Base-by-base conservation (phyloP, 352 stramenopile genomes). In the Phytophthora foliorum region DNA sequence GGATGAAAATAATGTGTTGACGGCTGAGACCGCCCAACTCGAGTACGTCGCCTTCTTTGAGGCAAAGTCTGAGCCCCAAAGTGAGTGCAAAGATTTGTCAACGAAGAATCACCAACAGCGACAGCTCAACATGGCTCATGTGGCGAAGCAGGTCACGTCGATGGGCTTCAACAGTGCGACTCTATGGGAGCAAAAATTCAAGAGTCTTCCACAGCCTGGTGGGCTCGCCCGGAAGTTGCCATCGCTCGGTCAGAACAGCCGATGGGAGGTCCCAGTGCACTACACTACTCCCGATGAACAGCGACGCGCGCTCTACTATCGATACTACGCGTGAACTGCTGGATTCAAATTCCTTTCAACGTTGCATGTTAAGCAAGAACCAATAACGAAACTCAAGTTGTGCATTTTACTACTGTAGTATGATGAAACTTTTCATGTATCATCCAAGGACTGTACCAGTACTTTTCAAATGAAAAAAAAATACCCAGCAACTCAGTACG, bases 121-220 rank as follows among this genome's bases (percentile, higher is more conserved):
- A 39, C 27, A 55, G 48, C 2, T 41, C 32, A 38, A 39, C 17
- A 39, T 55, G 48, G n/a, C 48, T 1, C 17, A 56, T 17, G 49
- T 56, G 29, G 49, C 49, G 16, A 42, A 56, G n/a, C 49, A 56
- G 31, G 49, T 56, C 34, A 56, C 42, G 42, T 36, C 27, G 17
- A 56, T 56, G 49, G 29, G 29, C 25, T 56, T 50, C 38, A 44
- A 51, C 32, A 59, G 48, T 38, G 52, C 57, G 13, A 78, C 67
- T 39, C 57, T 82, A 16, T 82, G 74, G 74, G 67, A 67, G 44
- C 53, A 62, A 9, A 52, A 69, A 8, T 77, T 79, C n/a, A 48
- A 46, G 7, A 38, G 24, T 9, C 27, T 53, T 49, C 44, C 44
- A 22, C 52, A 52, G 16, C 57, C 27, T 31, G 27, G 27, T 31